Percentiles rank a stretch among this genome's conserved stretches.
Evolutionary conservation across 108 stramenopile species (phyloP).

Genomic region (Pseudonitzschia pungens): DNA sequence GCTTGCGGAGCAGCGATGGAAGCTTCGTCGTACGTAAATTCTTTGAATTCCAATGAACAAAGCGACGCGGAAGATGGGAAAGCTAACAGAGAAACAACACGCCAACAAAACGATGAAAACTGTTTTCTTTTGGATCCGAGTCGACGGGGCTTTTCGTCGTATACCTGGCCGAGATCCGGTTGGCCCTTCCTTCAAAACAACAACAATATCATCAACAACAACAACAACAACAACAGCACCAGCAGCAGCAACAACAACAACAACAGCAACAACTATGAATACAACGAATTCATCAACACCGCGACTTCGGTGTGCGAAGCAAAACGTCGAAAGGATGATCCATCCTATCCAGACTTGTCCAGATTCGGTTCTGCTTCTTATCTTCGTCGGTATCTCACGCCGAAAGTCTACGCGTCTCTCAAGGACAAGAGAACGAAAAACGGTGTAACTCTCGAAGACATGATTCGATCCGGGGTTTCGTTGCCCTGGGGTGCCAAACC

Average conservation of each 20-base stretch:
- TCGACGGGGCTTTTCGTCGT: background rate
- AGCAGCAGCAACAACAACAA: no score
- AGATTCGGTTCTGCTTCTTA: conserved; percentile 50
- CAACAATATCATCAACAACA: background rate
- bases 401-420: conserved; percentile 56
- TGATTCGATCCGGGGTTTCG: conserved; percentile 62
- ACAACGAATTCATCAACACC: no score
- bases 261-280: background rate
- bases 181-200: background rate
- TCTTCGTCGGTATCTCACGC: conserved; percentile 70
- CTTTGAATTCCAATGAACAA: background rate
- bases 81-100: background rate
- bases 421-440: conserved; percentile 47
- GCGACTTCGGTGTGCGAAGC: background rate
- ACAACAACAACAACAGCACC: background rate
- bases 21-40: background rate
- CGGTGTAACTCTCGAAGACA: conserved; percentile 69
- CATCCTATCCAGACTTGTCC: conserved; percentile 46
- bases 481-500: conserved; percentile 76
- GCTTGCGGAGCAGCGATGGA: background rate
- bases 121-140: background rate
- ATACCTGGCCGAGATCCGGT: background rate
- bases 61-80: no score
- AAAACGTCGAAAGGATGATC: conserved; percentile 15
- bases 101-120: background rate